Evolutionary conservation across 179 eudicot species (phyloP), one percentile per base, ranked within the genome.

Genomic region (Corrigiola litoralis): DNA sequence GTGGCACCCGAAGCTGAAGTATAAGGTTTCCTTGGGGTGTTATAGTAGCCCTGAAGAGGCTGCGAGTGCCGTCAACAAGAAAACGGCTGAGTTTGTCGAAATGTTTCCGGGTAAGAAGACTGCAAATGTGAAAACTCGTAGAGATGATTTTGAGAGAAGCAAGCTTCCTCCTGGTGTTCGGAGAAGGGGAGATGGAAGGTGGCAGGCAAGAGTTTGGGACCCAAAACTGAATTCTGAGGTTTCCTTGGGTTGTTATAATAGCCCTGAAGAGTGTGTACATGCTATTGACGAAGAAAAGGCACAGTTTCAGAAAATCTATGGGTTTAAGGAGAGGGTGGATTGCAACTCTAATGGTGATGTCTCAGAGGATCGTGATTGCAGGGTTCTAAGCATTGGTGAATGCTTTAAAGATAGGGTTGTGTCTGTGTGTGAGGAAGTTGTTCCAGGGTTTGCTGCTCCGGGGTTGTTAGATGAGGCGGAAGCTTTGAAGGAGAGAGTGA

Each of bases 91-190:
- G 1, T 40, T 40, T 0, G 3, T 8, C 12, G 11, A 11, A 10
- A 40, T 40, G 14, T 40, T 10, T 40, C 14, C 4, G 17, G 44
- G 36, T 18, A 20, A 27, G 10, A 16, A 52, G 27, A 16, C 36
- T 52, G 13, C n/a, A 9, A 34, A 0, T 56, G 25, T 8, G 61
- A 27, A 56, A 56, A 56, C 42, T 56, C 18, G 20, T 34, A 7
- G 27, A 27, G 41, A 18, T 18, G 27, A n/a, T 3, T 34, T 34
- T 32, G 27, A 29, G 4, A 9, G 36, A 52, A 58, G 25, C 31
- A 58, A 41, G 65, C 65, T 61, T 28, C 65, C 52, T 61, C 11
- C 6, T 45, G 65, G 65, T 45, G 53, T 61, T 49, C 9, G 5
- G n/a, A 44, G 53, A 45, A 7, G 51, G 38, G n/a, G 18, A 5